These are phyloP conservation scores for Coriolopsis trogii DNA, from an alignment of 1,284 basidiomycete species.

Conservation along the genomic window DNA sequence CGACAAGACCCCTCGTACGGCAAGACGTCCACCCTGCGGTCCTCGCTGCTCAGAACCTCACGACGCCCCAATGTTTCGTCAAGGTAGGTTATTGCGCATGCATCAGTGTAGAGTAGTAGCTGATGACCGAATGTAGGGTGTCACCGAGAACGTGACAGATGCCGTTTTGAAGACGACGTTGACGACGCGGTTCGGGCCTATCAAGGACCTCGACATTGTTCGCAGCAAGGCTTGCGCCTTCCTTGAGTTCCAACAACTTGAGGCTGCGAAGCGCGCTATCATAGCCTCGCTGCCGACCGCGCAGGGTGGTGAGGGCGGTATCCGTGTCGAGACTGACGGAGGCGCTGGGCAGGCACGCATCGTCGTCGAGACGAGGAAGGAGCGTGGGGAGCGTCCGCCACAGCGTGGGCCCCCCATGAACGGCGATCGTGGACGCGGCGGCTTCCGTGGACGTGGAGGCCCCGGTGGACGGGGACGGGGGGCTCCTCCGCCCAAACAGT, in stretches of 20 bases:
- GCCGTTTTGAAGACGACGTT: conserved; percentile 62
- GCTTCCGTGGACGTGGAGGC: conserved; percentile 37
- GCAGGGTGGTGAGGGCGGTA: conserved; percentile 88
- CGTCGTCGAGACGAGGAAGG: conserved; percentile 87
- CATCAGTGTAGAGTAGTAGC: conserved; percentile 5
- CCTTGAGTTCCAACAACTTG: conserved; percentile 84
- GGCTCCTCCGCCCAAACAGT: conserved; percentile 33
- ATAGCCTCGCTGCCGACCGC: conserved; percentile 61
- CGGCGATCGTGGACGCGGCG: conserved; percentile 34
- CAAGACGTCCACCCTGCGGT: conserved; percentile 46
- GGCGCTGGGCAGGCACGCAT: conserved; percentile 57
- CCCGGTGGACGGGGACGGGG: conserved; percentile 37
- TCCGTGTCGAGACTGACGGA: conserved; percentile 70
- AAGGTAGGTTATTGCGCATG: conserved; percentile 57
- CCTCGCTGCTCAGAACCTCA: conserved; percentile 61
- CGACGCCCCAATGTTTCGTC: conserved; percentile 83
- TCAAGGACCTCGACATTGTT: conserved; percentile 91
- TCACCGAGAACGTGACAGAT: conserved; percentile 75
- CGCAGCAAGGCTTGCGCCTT: conserved; percentile 92
- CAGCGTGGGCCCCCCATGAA: conserved; percentile 37
- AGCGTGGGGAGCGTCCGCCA: conserved; percentile 75
- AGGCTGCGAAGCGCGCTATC: conserved; percentile 86
- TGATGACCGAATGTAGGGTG: conserved; percentile 49
- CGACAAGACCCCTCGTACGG: conserved; percentile 36
- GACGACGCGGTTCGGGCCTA: conserved; percentile 75